phyloP scores from a whole-genome alignment of 441 rosid species.

The Syzygium malaccense region DNA sequence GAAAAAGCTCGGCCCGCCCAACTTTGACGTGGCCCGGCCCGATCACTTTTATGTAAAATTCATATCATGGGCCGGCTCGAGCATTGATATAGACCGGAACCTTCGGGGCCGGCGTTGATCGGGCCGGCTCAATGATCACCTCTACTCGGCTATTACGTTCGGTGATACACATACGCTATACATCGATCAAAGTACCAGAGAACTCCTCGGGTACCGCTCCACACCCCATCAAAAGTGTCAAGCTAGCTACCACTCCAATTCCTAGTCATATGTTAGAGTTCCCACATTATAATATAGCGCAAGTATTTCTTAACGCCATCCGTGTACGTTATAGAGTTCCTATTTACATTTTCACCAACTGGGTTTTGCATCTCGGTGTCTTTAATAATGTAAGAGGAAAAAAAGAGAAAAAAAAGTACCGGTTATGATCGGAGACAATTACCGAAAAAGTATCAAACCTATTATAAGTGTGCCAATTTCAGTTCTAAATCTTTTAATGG shows the following conservation, averaged over 20 bases:
- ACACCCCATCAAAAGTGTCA: neutral
- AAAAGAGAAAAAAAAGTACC: neutral
- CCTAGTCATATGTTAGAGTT: neutral
- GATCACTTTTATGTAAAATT: neutral
- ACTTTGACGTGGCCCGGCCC: neutral
- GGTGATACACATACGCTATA: neutral
- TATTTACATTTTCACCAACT: neutral
- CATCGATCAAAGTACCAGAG: neutral
- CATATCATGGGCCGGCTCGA: neutral
- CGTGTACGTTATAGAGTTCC: neutral
- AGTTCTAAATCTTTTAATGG: accelerated
- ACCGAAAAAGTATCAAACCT: accelerated
- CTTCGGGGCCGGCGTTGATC: neutral
- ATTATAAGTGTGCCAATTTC: accelerated
- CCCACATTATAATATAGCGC: neutral
- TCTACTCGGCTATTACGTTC: neutral
- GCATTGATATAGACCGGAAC: neutral
- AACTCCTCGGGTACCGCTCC: neutral
- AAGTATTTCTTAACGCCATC: neutral
- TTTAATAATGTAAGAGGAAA: neutral
- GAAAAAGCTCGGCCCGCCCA: neutral
- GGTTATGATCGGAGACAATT: neutral
- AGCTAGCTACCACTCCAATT: neutral
- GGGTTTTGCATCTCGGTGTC: neutral
- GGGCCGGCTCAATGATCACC: neutral